phyloP scores from a whole-genome alignment of 257 asterid genomes.

The Solanum lycopersicoides region DNA sequence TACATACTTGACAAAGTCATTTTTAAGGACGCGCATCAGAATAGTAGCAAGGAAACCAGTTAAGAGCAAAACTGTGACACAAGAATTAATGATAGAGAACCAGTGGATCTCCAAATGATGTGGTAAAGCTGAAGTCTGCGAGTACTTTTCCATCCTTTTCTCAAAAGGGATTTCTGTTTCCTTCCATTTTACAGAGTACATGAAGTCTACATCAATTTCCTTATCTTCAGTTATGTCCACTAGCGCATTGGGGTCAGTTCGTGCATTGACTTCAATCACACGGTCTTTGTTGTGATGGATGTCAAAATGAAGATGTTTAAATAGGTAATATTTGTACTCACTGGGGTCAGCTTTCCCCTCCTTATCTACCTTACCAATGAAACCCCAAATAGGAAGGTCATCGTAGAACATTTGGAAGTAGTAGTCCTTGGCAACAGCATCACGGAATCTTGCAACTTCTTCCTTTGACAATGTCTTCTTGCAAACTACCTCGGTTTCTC shows the following conservation, averaged over 20 bases:
- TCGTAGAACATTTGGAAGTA: constrained; percentile 9
- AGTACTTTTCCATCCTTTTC: constrained; percentile 23
- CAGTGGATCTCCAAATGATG: constrained; percentile 24
- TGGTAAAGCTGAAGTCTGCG: constrained; percentile 18
- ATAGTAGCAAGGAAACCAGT: constrained; percentile 23
- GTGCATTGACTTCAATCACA: constrained; percentile 10
- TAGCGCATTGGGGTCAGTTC: constrained; percentile 8
- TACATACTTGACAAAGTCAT: constrained; percentile 22
- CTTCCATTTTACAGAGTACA: constrained; percentile 25
- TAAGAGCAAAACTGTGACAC: constrained; percentile 20
- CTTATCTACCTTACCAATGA: constrained; percentile 5
- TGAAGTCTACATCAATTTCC: constrained; percentile 20
- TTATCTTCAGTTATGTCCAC: constrained; percentile 20
- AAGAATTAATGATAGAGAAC: constrained; percentile 25
- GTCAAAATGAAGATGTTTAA: constrained; percentile 11
- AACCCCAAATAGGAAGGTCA: constrained; percentile 13
- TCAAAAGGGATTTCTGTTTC: constrained; percentile 17
- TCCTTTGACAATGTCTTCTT: background rate
- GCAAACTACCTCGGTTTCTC: constrained; percentile 2
- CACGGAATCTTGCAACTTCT: constrained; percentile 11
- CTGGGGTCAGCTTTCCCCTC: constrained; percentile 7
- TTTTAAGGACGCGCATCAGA: constrained; percentile 20
- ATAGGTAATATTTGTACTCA: constrained; percentile 8
- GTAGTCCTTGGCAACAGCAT: constrained; percentile 9
- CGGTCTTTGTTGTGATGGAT: constrained; percentile 6